Evolutionary conservation across 345 rosid species (phyloP).

Genomic region (Eucalyptus cloeziana): DNA sequence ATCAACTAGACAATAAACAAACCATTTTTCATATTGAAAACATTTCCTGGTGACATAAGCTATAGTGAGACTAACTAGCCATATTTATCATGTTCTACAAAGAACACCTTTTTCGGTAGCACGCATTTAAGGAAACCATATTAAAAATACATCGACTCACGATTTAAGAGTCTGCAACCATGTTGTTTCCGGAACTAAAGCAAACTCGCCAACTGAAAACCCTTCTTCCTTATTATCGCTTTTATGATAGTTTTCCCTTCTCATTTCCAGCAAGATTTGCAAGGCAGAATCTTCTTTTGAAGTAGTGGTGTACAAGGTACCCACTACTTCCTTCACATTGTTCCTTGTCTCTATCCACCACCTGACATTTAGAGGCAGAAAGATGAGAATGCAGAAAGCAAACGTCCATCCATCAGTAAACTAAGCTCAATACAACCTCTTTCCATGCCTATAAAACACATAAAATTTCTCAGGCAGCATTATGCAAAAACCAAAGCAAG

Average conservation of each 20-base stretch:
- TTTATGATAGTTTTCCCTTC: conserved; percentile 19
- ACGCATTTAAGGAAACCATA: neutral
- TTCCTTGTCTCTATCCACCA: conserved; percentile 49
- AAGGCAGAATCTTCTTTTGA: conserved; percentile 15
- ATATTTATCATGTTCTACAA: neutral
- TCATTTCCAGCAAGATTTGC: conserved; percentile 38
- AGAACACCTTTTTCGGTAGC: neutral
- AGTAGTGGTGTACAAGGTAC: conserved; percentile 27
- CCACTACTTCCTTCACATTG: conserved; percentile 16
- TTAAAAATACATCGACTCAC: conserved; percentile 10
- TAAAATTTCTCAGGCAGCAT: neutral
- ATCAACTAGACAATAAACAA: neutral
- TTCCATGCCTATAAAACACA: neutral
- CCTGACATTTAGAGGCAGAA: conserved; percentile 10
- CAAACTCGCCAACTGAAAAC: conserved; percentile 35
- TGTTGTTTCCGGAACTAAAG: conserved; percentile 43
- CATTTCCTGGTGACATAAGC: neutral
- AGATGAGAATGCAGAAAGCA: neutral
- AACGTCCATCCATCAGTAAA: neutral
- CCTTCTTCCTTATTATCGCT: conserved; percentile 18
- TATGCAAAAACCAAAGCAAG: neutral
- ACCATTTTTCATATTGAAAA: neutral
- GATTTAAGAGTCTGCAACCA: conserved; percentile 53
- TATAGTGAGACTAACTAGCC: neutral
- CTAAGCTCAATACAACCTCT: neutral